Conservation (phyloP, 2,329 filamentous ascomycete genomes). For the Ophiostoma perfectum region DNA sequence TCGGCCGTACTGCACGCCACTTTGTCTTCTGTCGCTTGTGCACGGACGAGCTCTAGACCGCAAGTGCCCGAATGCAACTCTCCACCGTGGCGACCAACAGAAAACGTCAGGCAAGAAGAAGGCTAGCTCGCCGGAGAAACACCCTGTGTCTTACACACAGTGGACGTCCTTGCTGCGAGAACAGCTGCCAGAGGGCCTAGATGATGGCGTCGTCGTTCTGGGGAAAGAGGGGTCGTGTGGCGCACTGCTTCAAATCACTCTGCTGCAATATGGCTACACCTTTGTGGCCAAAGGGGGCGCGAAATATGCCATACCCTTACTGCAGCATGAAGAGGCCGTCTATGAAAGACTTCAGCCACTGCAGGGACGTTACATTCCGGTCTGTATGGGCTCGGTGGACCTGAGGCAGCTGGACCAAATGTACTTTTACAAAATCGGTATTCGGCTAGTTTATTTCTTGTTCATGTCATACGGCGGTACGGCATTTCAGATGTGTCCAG, state of each 20-base stretch:
- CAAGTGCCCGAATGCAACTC: constrained; percentile 19
- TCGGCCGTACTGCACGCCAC: constrained; percentile 18
- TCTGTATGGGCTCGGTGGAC: no score
- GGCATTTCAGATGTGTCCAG: not conserved
- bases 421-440: no score
- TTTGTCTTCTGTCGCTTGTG: constrained; percentile 21
- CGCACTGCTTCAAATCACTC: no score
- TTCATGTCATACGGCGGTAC: constrained; percentile 20
- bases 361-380: no score
- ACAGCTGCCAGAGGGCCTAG: constrained; percentile 16
- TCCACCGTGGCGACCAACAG: constrained; percentile 11
- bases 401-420: no score
- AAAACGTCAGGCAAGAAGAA: not conserved
- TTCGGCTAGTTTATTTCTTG: no score
- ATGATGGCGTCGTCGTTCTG: constrained; percentile 23
- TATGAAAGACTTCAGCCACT: no score
- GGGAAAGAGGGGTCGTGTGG: constrained; percentile 33
- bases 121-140: not conserved
- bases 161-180: constrained; percentile 17
- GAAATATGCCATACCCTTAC: no score
- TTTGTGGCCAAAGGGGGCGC: no score
- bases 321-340: no score
- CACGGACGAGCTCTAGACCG: constrained; percentile 9
- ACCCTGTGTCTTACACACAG: constrained; percentile 16
- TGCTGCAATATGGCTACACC: no score